Evolutionary conservation across 2,329 filamentous ascomycete genomes (phyloP).

Genomic region (Colletotrichum sp.): DNA sequence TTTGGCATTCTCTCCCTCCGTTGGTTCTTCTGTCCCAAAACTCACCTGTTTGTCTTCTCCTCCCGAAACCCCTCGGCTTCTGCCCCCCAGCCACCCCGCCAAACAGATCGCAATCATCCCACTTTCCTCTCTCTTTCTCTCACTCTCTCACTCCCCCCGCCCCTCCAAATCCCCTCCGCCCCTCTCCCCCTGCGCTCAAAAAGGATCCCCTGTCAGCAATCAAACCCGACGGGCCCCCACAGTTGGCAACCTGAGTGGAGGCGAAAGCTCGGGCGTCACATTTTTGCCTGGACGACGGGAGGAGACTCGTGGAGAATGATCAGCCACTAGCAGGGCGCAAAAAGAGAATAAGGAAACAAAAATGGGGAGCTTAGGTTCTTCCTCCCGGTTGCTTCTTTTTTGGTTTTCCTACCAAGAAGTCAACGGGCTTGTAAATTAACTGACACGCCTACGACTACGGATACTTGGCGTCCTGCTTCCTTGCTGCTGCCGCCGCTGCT

Average conservation of each 20-base stretch:
- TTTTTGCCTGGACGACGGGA: constrained; percentile 20
- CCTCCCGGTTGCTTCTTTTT: not conserved
- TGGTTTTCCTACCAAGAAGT: not conserved
- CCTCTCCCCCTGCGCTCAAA: not conserved
- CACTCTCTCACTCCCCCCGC: not conserved
- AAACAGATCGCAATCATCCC: not conserved
- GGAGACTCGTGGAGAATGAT: constrained; percentile 11
- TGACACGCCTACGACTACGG: not conserved
- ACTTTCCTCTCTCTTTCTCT: not conserved
- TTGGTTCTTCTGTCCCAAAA: not conserved
- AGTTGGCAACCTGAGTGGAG: not conserved
- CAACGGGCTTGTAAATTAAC: not conserved
- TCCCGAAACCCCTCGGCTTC: not conserved
- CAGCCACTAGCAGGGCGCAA: constrained; percentile 11
- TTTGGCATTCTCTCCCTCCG: not conserved
- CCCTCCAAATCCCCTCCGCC: not conserved
- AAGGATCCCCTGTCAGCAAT: not conserved
- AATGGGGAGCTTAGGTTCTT: not conserved
- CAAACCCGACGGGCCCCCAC: not conserved
- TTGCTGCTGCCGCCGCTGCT: not conserved
- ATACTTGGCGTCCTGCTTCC: not conserved
- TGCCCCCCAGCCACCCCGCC: constrained; percentile 6
- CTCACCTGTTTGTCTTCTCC: not conserved
- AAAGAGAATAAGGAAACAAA: not conserved
- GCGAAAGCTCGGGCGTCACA: constrained; percentile 2